phyloP scores from a whole-genome alignment of 129 eudicot species.

The Scalesia atractyloides region DNA sequence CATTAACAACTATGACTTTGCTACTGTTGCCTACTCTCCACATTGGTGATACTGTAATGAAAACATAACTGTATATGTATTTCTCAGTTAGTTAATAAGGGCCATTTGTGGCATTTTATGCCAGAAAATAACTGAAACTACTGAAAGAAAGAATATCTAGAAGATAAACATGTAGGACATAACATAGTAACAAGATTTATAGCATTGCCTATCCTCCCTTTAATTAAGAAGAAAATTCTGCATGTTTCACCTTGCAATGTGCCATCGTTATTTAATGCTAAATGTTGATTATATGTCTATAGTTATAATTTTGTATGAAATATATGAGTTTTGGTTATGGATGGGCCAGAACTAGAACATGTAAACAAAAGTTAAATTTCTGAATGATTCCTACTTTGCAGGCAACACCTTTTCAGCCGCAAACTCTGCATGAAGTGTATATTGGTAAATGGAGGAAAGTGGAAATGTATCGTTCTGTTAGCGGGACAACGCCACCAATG shows the following conservation, averaged over 20 bases:
- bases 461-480: constrained; percentile 74
- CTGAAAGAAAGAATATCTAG: background rate
- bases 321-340: constrained; percentile 8
- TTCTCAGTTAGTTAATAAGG: background rate
- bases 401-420: constrained; percentile 96
- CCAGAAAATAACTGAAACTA: background rate
- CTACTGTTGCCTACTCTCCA: background rate
- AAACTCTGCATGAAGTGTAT: constrained; percentile 66
- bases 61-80: too few species aligned
- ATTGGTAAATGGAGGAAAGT: constrained; percentile 94
- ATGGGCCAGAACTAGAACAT: constrained; percentile 18
- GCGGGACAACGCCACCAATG: constrained; percentile 93
- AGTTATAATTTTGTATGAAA: background rate
- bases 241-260: background rate
- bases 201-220: background rate
- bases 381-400: constrained; percentile 40
- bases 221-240: background rate
- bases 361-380: background rate
- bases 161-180: background rate
- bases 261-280: background rate
- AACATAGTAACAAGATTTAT: background rate
- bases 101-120: background rate
- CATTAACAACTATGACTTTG: too few species aligned
- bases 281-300: background rate
- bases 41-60: background rate